Evolutionary conservation across 192 early-diverging fungal species (phyloP).

Genomic region (Podila epigama): DNA sequence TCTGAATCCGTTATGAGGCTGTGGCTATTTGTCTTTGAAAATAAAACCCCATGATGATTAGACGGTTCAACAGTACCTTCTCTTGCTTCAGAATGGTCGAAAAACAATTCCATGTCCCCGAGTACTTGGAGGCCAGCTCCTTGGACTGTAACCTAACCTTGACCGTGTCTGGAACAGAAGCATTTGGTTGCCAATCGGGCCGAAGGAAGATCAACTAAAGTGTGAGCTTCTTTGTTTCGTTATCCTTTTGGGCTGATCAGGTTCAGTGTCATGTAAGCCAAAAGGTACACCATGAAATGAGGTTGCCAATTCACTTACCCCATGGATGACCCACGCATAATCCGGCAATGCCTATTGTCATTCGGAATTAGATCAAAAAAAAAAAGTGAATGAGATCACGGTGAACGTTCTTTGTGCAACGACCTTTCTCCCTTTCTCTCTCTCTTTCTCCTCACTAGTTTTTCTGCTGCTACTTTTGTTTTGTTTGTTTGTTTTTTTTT

Average conservation of each 20-base stretch:
- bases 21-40: too few relatives aligned
- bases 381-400: background rate
- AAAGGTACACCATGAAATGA: background rate
- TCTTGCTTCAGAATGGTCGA: conserved; percentile 59
- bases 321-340: conserved; percentile 68
- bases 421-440: background rate
- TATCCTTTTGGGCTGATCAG: too few relatives aligned
- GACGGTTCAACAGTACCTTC: conserved; percentile 47
- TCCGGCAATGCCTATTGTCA: conserved; percentile 59
- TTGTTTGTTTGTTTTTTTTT: background rate
- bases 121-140: conserved; percentile 57
- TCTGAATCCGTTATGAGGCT: too few relatives aligned
- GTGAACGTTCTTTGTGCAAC: background rate
- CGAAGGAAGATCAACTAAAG: background rate
- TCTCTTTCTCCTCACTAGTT: background rate
- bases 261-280: background rate
- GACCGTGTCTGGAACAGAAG: conserved; percentile 38
- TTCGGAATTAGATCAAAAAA: background rate
- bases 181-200: conserved; percentile 27
- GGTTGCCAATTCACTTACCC: conserved; percentile 46
- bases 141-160: conserved; percentile 66
- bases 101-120: conserved; percentile 67
- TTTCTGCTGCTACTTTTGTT: background rate
- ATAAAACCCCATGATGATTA: background rate
- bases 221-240: background rate